Conservation (phyloP, 140 eudicot species). For the Bidens hawaiensis region DNA sequence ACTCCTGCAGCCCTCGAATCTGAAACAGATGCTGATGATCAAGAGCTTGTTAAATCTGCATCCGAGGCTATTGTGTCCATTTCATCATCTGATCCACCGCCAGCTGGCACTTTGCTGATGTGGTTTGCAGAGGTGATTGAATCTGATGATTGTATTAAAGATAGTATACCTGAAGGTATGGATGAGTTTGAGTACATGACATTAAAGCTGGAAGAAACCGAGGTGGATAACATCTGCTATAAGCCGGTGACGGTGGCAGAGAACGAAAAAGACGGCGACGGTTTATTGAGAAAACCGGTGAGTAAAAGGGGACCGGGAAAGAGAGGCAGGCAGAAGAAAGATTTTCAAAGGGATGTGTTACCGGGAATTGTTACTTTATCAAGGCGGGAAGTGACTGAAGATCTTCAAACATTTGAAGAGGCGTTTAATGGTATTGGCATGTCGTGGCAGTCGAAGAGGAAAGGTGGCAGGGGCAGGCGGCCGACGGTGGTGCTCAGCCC, state of each 20-base stretch:
- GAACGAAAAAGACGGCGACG: slow-evolving; percentile 24
- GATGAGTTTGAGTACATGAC: slow-evolving; percentile 84
- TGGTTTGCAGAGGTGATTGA: slow-evolving; percentile 65
- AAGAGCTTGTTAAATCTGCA: slow-evolving; percentile 44
- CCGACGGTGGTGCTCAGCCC: slow-evolving; percentile 15
- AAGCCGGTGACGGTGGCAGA: slow-evolving; percentile 20
- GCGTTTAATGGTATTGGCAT: slow-evolving; percentile 47
- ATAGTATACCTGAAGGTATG: slow-evolving; percentile 49
- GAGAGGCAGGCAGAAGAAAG: slow-evolving; percentile 60
- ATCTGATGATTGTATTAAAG: slow-evolving; percentile 25
- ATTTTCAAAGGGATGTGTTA: slow-evolving; percentile 76
- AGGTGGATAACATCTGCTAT: slow-evolving; percentile 12
- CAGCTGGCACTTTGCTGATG: slow-evolving; percentile 34
- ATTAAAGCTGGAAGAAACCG: slow-evolving; percentile 22
- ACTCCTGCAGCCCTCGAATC: slow-evolving; percentile 47
- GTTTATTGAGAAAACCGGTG: slow-evolving; percentile 23
- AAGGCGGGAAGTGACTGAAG: slow-evolving; percentile 74
- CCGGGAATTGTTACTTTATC: slow-evolving; percentile 77
- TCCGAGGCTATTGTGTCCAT: slow-evolving; percentile 69
- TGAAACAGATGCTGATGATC: slow-evolving; percentile 27
- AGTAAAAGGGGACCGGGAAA: slow-evolving; percentile 49
- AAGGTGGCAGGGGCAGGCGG: slow-evolving; percentile 49
- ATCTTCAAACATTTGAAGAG: slow-evolving; percentile 76
- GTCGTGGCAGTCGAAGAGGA: slow-evolving; percentile 50
- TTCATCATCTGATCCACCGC: slow-evolving; percentile 32